phyloP scores from a whole-genome alignment of 148 eudicot species.

The Mesembryanthemum crystallinum region DNA sequence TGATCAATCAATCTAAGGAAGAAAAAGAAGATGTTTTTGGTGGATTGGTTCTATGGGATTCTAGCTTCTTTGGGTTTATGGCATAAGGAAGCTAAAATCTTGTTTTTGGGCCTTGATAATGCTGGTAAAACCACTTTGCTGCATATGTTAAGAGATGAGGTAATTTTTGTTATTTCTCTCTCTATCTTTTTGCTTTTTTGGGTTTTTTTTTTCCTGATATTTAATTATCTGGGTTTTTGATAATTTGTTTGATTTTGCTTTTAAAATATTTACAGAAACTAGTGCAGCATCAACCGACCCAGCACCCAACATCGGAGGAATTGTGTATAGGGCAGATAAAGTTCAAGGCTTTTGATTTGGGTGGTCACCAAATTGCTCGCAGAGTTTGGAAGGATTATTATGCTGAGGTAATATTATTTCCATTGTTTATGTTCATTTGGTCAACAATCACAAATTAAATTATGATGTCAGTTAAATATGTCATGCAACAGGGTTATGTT shows the following conservation, averaged over 20 bases:
- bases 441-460: no score
- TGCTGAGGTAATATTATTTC: constrained; percentile 39
- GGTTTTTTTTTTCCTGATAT: background rate
- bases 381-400: constrained; percentile 74
- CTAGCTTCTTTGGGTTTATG: constrained; percentile 38
- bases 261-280: constrained; percentile 40
- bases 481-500: no score
- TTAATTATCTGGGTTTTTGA: background rate
- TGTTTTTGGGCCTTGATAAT: constrained; percentile 49
- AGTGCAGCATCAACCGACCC: constrained; percentile 75
- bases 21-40: constrained; percentile 29
- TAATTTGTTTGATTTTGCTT: background rate
- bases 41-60: constrained; percentile 44
- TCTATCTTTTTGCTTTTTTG: background rate
- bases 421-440: background rate
- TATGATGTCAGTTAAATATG: no score
- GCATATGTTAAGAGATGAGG: constrained; percentile 45
- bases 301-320: constrained; percentile 75
- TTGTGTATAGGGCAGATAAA: constrained; percentile 64
- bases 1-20: background rate
- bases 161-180: background rate
- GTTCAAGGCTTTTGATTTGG: constrained; percentile 75
- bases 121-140: constrained; percentile 50
- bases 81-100: constrained; percentile 48
- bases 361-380: constrained; percentile 79